Evolutionary conservation across 352 stramenopile genomes (phyloP), one percentile per base, ranked within the genome.

Genomic region (Phytophthora pluvialis): DNA sequence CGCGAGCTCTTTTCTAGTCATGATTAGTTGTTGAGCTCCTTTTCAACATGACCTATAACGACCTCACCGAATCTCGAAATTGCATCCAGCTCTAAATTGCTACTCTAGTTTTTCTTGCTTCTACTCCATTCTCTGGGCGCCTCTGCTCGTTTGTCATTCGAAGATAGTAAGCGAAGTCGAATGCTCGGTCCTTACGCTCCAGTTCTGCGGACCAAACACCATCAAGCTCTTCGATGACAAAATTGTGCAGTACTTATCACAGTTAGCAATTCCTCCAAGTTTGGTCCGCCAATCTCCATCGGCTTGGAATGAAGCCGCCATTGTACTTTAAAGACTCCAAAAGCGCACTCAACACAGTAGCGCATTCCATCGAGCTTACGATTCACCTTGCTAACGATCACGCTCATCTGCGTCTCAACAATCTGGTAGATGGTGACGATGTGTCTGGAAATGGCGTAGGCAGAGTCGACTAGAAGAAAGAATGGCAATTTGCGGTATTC

Each of bases 161-260:
- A 47, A 47, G 15, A 47, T 35, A n/a, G 18, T 47, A 16, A 32
- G 40, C 40, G 7, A 47, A 47, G 40, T 47, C 31, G 40, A 47
- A 47, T 6, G 5, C 4, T 47, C 40, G 3, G 40, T 47, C 18
- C 18, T 13, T 29, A 32, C 40, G 16, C 40, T 47, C 18, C 5
- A 16, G 40, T 0, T 42, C 36, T 42, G 36, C 36, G 18, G n/a
- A 4, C 16, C 16, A 47, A 8, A 45, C n/a, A n/a, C 7, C 11
- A 47, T 47, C 42, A 11, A 8, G 31, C 12, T 47, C 26, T 11
- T 50, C 26, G 13, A 50, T 38, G 44, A 50, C 44, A 33, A 50
- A 36, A 15, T 50, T 50, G 26, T 38, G 44, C 29, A 50, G 44
- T 50, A 50, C 44, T 50, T 3, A 50, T 13, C 5, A 26, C 6